A percentile compares a stretch with the other conserved stretches of the same genome.
Conservation (phyloP, 129 eudicot species). For the Centrapalus pauciflorus region DNA sequence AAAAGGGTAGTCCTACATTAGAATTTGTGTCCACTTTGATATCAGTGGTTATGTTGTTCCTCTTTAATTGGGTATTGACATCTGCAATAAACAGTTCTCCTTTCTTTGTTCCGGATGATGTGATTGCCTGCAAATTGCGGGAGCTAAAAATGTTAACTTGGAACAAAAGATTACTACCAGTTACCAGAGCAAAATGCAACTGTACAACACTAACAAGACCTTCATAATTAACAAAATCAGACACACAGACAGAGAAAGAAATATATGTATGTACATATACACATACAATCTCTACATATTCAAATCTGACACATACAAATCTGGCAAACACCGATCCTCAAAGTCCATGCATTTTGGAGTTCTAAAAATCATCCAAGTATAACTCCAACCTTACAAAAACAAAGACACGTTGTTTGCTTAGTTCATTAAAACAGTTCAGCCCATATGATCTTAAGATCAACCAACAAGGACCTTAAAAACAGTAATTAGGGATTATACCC, state of each 20-base stretch:
- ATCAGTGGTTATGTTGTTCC: conserved; percentile 59
- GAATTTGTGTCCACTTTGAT: conserved; percentile 64
- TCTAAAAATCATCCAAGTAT: neutral
- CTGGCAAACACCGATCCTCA: neutral
- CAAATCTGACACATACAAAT: neutral
- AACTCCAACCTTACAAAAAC: conserved; percentile 3
- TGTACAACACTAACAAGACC: neutral
- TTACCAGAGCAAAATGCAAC: neutral
- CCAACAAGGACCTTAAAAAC: neutral
- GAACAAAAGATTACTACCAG: neutral
- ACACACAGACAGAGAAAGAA: too few species aligned
- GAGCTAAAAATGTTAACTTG: neutral
- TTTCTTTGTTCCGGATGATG: conserved; percentile 58
- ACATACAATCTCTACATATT: neutral
- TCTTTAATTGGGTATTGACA: conserved; percentile 49
- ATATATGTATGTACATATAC: too few species aligned
- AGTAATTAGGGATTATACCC: neutral
- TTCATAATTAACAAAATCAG: neutral
- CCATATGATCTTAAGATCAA: neutral
- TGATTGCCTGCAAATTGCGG: conserved; percentile 37
- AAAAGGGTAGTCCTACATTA: conserved; percentile 27
- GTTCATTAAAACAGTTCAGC: neutral
- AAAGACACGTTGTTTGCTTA: neutral
- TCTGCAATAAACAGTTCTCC: conserved; percentile 65
- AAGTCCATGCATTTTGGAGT: neutral